phyloP scores from a whole-genome alignment of 257 asterid species.

The Petunia axillaris region DNA sequence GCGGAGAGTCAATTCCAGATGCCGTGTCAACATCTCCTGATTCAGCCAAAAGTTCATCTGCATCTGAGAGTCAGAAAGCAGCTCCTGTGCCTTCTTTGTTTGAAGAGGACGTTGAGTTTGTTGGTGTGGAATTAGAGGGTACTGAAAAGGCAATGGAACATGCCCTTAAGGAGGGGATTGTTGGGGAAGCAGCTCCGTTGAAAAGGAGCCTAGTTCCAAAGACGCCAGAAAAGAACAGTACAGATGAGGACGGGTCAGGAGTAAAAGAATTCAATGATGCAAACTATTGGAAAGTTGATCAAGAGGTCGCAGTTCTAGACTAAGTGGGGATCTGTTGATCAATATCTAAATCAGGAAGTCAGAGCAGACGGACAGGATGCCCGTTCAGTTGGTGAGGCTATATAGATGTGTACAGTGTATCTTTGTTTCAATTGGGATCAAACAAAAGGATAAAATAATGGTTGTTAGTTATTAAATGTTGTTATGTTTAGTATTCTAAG shows the following conservation, averaged over 20 bases:
- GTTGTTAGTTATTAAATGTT: slow-evolving; percentile 38
- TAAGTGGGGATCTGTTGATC: slow-evolving; percentile 29
- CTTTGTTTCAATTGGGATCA: slow-evolving; percentile 31
- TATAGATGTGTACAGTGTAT: slow-evolving; percentile 46
- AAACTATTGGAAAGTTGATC: slow-evolving; percentile 95
- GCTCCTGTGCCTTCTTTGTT: slow-evolving; percentile 72
- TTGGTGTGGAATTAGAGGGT: slow-evolving; percentile 91
- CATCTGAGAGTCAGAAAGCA: slow-evolving; percentile 41
- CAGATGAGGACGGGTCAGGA: slow-evolving; percentile 56
- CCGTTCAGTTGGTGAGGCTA: slow-evolving; percentile 27
- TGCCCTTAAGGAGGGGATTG: slow-evolving; percentile 90
- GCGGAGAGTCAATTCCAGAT: slow-evolving; percentile 49
- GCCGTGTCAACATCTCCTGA: slow-evolving; percentile 43
- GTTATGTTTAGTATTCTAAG: slow-evolving; percentile 15
- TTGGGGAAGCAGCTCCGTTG: slow-evolving; percentile 88
- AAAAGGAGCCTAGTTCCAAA: slow-evolving; percentile 55
- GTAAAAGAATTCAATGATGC: slow-evolving; percentile 79
- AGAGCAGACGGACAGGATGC: slow-evolving; percentile 17
- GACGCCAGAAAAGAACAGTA: slow-evolving; percentile 55
- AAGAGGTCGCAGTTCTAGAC: slow-evolving; percentile 70
- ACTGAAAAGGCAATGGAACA: slow-evolving; percentile 79
- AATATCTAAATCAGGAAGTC: slow-evolving; percentile 14
- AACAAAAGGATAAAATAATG: slow-evolving; percentile 33
- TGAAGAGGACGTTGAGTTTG: slow-evolving; percentile 95
- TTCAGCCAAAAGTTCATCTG: slow-evolving; percentile 41